Base-by-base conservation (phyloP, 2,329 filamentous ascomycete genomes). In the Fusarium pininemorale region DNA sequence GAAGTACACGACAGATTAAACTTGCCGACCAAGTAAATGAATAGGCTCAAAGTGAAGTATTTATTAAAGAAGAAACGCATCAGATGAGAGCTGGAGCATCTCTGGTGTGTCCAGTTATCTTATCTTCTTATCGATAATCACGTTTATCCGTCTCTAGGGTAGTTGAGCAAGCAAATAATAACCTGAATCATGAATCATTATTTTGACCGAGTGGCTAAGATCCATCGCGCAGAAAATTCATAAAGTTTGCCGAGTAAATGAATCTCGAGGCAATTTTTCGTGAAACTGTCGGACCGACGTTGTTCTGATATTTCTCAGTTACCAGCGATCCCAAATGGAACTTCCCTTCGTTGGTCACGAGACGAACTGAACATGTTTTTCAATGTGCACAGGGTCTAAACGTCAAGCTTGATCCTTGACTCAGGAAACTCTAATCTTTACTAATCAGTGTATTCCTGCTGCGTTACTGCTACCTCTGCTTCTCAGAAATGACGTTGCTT, bases 381-480 rank as follows among this genome's bases (percentile, higher is more conserved):
- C 1, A 50, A 16, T 10, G 2, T n/a, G 8, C 5, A 22, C 8
- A 15, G 3, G 22, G 24, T 14, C 24, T 14, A 15, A 3, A 6
- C 4, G 3, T 24, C 12, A 24, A n/a, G 15, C 22, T 10, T 24
- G 30, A 53, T 20, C 12, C n/a, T 20, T 15, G 16, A 15, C n/a
- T 20, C 7, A 13, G 7, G 0, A 10, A 50, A 16, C 26, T 11
- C 6, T 18, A 12, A 32, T 6, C 6, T 0, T 6, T 3, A n/a
- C 45, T 48, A 30, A 3, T 12, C 6, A n/a, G 10, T 1, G 3
- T 10, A 12, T 8, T 2, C 10, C n/a, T 8, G 20, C 10, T 18
- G 7, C 1, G 4, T 2, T 8, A n/a, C 5, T 8, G 2, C 3
- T 16, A 8, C 5, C 22, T 18, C 5, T 13, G 5, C 2, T 32